Conservation (phyloP, 75 land plant species). For the Pinus tabuliformis region DNA sequence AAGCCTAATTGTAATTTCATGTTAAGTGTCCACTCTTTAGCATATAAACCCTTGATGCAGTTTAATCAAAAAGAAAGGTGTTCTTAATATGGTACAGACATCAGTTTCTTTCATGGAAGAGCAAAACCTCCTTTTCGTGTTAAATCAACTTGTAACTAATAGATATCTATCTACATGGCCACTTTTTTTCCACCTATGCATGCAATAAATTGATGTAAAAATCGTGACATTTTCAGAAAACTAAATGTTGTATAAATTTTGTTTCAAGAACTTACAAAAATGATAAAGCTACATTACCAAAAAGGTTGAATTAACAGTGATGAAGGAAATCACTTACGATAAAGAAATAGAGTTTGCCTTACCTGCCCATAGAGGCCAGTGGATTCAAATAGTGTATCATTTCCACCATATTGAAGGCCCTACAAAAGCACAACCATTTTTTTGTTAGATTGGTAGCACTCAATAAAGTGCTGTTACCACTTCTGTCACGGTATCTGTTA, state of each 20-base stretch:
- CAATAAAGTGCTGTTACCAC: too few relatives aligned
- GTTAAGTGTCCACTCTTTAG: too few relatives aligned
- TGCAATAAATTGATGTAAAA: not conserved
- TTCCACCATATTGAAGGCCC: slow-evolving; percentile 86
- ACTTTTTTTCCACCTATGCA: not conserved
- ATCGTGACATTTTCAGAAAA: not conserved
- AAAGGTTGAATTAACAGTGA: not conserved
- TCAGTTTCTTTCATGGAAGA: too few relatives aligned
- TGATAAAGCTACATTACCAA: not conserved
- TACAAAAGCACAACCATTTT: slow-evolving; percentile 19
- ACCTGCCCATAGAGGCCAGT: slow-evolving; percentile 86
- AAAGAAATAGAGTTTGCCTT: slow-evolving; percentile 5
- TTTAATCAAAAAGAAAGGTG: too few relatives aligned
- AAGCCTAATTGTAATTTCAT: too few relatives aligned
- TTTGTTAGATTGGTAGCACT: too few relatives aligned
- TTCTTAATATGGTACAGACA: too few relatives aligned
- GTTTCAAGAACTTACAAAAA: not conserved
- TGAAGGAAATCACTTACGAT: not conserved
- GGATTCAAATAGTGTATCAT: slow-evolving; percentile 85
- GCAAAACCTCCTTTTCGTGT: too few relatives aligned
- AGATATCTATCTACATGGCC: too few relatives aligned
- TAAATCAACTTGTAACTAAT: too few relatives aligned
- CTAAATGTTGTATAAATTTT: not conserved
- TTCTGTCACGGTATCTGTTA: too few relatives aligned
- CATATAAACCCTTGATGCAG: too few relatives aligned